Evolutionary conservation across 2,329 filamentous ascomycete species (phyloP).

Genomic region (Colletotrichum endophyticum): DNA sequence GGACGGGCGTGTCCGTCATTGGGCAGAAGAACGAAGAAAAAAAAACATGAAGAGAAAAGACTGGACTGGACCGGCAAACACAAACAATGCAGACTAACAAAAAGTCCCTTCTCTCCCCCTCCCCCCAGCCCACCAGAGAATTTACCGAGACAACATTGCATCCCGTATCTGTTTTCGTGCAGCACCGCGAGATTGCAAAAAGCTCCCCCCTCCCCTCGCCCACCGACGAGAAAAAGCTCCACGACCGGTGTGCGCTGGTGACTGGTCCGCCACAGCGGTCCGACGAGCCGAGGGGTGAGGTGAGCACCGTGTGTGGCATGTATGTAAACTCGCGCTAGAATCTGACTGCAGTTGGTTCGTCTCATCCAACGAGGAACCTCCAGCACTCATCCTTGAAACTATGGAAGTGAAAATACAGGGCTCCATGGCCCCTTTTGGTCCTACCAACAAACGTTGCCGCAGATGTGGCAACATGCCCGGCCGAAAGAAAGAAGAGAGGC

Average conservation of each 20-base stretch:
- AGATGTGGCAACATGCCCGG: background rate
- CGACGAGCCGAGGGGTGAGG: background rate
- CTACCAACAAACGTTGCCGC: background rate
- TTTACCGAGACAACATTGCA: conserved; percentile 5
- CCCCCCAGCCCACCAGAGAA: background rate
- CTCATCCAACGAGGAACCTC: background rate
- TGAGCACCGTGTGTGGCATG: background rate
- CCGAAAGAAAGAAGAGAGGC: background rate
- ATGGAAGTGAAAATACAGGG: background rate
- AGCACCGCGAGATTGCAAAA: conserved; percentile 6
- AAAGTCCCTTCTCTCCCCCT: background rate
- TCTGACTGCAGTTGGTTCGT: background rate
- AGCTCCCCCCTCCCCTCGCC: background rate
- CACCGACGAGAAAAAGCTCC: background rate
- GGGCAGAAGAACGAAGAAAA: background rate
- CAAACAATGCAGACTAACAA: background rate
- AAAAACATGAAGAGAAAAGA: background rate
- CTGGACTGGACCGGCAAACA: background rate
- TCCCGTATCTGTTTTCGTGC: conserved; percentile 1
- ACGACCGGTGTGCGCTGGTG: background rate
- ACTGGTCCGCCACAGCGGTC: background rate
- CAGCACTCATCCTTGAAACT: background rate
- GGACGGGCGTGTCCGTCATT: background rate
- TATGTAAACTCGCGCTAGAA: background rate
- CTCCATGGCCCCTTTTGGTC: background rate